phyloP scores from a whole-genome alignment of 75 land plant species.

The Sequoiadendron giganteum region DNA sequence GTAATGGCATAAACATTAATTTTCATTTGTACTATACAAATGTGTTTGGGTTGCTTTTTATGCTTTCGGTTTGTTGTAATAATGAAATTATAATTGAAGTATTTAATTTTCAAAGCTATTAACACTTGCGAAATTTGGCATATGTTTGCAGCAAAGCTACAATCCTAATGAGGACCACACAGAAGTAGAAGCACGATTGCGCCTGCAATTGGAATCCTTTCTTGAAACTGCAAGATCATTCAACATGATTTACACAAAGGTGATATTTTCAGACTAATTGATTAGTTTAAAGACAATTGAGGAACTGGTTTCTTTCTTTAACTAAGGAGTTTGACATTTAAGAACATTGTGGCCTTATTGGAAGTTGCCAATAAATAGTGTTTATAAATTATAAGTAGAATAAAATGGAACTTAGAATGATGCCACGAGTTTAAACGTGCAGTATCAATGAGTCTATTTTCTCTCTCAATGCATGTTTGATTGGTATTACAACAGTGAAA shows the following conservation, averaged over 20 bases:
- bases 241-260: constrained; percentile 92
- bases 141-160: constrained; percentile 63
- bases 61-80: not conserved
- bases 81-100: constrained; percentile 7
- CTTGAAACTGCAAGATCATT: constrained; percentile 88
- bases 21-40: not conserved
- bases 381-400: not conserved
- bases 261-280: constrained; percentile 15
- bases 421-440: not conserved
- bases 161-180: constrained; percentile 92
- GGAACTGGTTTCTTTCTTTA: not conserved
- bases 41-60: not conserved
- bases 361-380: not conserved
- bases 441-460: not conserved
- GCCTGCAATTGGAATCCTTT: constrained; percentile 71
- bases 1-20: not conserved
- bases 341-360: not conserved
- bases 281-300: not conserved
- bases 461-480: not conserved
- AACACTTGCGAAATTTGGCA: constrained; percentile 6
- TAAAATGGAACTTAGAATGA: not conserved
- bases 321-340: not conserved
- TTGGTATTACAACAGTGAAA: not conserved
- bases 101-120: not conserved
- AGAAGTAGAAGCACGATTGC: constrained; percentile 67